Percentiles rank a stretch among this genome's conserved stretches.
phyloP scores from a whole-genome alignment of 2,329 filamentous ascomycete genomes.

The Biscogniauxia marginata region DNA sequence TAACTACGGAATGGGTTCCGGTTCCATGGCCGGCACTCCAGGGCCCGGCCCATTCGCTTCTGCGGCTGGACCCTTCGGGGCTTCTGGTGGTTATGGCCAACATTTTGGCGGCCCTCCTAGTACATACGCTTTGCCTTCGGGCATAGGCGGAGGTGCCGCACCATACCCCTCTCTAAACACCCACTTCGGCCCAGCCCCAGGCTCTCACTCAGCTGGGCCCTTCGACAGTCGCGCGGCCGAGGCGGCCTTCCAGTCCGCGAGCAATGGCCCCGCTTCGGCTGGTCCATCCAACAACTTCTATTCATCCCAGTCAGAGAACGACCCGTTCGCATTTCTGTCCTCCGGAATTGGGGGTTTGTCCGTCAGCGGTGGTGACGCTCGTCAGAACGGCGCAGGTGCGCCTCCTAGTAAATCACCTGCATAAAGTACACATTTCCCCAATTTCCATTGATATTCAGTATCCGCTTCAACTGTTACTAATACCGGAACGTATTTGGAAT shows the following conservation, averaged over 20 bases:
- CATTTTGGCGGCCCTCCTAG: conserved; percentile 86
- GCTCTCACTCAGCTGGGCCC: conserved; percentile 77
- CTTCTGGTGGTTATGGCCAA: conserved; percentile 65
- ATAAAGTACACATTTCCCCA: conserved; percentile 34
- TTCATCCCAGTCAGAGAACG: conserved; percentile 63
- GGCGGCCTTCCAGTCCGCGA: conserved; percentile 87
- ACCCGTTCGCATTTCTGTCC: conserved; percentile 79
- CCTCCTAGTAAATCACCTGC: conserved; percentile 60
- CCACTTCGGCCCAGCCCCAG: conserved; percentile 73
- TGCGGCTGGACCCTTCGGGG: conserved; percentile 65
- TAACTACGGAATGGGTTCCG: conserved; percentile 81
- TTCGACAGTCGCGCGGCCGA: conserved; percentile 94
- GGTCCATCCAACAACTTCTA: conserved; percentile 75
- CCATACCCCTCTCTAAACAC: conserved; percentile 82
- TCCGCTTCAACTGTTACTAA: conserved; percentile 23
- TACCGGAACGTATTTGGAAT: conserved; percentile 40
- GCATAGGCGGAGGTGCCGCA: conserved; percentile 73
- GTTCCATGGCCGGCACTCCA: conserved; percentile 80
- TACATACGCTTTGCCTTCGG: conserved; percentile 85
- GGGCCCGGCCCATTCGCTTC: conserved; percentile 76
- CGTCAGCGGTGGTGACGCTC: conserved; percentile 64
- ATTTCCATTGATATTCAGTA: conserved; percentile 13
- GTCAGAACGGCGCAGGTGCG: conserved; percentile 59
- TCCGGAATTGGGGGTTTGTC: conserved; percentile 70
- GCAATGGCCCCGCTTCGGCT: conserved; percentile 75